Base-by-base conservation (phyloP, 345 rosid species). In the Psidium guajava region DNA sequence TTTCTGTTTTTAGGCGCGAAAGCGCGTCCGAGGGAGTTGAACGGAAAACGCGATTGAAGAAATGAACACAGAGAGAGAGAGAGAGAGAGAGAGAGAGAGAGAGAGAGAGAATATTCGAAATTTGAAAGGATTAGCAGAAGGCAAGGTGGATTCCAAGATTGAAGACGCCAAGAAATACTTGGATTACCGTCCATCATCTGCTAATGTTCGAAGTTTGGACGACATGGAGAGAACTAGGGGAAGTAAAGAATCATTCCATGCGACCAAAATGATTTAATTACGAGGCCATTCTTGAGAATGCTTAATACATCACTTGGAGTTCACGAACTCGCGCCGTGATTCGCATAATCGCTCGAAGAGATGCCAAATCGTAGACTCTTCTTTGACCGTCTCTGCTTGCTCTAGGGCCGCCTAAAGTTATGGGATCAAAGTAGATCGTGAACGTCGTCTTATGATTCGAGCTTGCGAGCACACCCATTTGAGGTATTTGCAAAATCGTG, bases 221-320 rank as follows among this genome's bases (percentile, higher is more conserved):
- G 80, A 8, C 4, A 69, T 36, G 1, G 47, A 69, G 36, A 18
- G 7, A 36, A 21, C 1, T 18, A 69, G 2, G 2, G 13, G 7
- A 69, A 69, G 25, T 18, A 32, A 69, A 36, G 80, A 2, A 69
- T 36, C 12, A 1, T 8, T 32, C 12, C 0, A 8, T 8, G 77
- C 0, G 13, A 28, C 0, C 0, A 28, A 1, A 0, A 3, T 8
- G 24, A 12, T 69, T 69, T 8, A 32, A 32, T 0, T 1, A 4
- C 3, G 13, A 32, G 6, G 6, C 12, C 12, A 2, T 4, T 69
- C 20, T 0, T 61, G 7, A 28, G 24, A 7, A 54, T 20, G 22
- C 55, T 6, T 16, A 1, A 18, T 6, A 18, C 8, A 2, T 15
- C 54, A 6, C 11, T 20, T 15, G 15, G 53, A 14, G 53, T 13